phyloP scores from a whole-genome alignment of 768 basidiomycete species.

The Chalciporus piperatus region DNA sequence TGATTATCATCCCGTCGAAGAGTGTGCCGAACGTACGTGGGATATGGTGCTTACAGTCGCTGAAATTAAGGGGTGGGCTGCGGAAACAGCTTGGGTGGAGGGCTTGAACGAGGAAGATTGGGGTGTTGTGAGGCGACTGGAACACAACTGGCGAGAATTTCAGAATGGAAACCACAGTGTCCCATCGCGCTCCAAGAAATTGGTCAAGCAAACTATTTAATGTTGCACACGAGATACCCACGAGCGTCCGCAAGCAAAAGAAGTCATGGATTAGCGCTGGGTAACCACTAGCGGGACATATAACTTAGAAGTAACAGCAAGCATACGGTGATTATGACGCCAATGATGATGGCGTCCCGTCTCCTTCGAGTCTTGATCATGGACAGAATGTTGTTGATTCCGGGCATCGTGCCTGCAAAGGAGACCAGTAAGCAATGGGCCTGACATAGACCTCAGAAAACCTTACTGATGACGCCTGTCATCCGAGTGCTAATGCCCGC shows the following conservation, averaged over 20 bases:
- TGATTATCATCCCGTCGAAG: slow-evolving; percentile 70
- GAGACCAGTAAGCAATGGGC: slow-evolving; percentile 1
- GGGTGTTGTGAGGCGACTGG: slow-evolving; percentile 66
- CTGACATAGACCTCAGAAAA: neutral
- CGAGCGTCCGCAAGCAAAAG: neutral
- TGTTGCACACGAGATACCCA: neutral
- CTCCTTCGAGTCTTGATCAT: slow-evolving; percentile 94
- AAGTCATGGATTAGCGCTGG: slow-evolving; percentile 3
- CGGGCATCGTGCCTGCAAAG: slow-evolving; percentile 78
- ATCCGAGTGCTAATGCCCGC: slow-evolving; percentile 82
- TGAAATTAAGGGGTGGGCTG: slow-evolving; percentile 69
- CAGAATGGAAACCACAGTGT: slow-evolving; percentile 42
- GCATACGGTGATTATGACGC: slow-evolving; percentile 84
- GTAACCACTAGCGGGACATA: slow-evolving; percentile 29
- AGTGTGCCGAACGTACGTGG: slow-evolving; percentile 64
- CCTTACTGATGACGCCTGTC: slow-evolving; percentile 74
- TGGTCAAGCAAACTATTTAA: neutral
- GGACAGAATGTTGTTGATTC: slow-evolving; percentile 82
- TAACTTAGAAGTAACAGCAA: slow-evolving; percentile 60
- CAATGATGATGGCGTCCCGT: slow-evolving; percentile 87
- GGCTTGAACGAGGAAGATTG: slow-evolving; percentile 37
- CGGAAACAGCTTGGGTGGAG: slow-evolving; percentile 60
- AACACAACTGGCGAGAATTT: slow-evolving; percentile 72
- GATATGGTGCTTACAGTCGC: slow-evolving; percentile 73
- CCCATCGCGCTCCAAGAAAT: neutral